A percentile compares a stretch with the other conserved stretches of the same genome.
phyloP scores from a whole-genome alignment of 192 early-diverging fungal genomes.

The Backusella psychrophila region DNA sequence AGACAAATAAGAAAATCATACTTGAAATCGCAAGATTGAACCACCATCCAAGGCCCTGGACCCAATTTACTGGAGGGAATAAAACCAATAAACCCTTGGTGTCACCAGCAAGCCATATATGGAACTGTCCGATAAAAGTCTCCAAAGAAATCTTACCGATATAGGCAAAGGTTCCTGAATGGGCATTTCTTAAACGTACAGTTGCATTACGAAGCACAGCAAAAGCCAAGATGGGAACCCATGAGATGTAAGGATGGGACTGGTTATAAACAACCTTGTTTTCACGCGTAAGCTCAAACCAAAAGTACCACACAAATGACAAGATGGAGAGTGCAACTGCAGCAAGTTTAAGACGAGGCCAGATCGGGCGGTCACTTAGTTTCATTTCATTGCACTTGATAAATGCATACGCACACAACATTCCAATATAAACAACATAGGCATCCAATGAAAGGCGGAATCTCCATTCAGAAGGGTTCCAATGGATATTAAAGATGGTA shows the following conservation, averaged over 20 bases:
- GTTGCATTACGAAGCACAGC: constrained; percentile 69
- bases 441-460: constrained; percentile 73
- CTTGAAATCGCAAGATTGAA: constrained; percentile 48
- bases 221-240: constrained; percentile 61
- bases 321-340: constrained; percentile 35
- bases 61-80: constrained; percentile 33
- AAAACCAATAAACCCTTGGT: constrained; percentile 68
- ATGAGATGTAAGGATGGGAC: constrained; percentile 66
- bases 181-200: constrained; percentile 45
- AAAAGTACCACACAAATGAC: constrained; percentile 52
- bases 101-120: constrained; percentile 75
- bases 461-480: constrained; percentile 70
- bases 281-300: constrained; percentile 47
- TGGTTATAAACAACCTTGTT: constrained; percentile 65
- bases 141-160: constrained; percentile 70
- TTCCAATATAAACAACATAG: constrained; percentile 67
- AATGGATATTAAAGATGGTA: constrained; percentile 46
- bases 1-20: constrained; percentile 49
- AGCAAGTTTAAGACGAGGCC: constrained; percentile 39
- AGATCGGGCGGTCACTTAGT: constrained; percentile 33
- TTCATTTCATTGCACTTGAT: constrained; percentile 47
- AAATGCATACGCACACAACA: constrained; percentile 53
- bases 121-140: constrained; percentile 80
- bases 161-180: constrained; percentile 52
- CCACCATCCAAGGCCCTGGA: constrained; percentile 43